phyloP scores from a whole-genome alignment of 2,329 filamentous ascomycete species.

The Monosporascus cannonballus region DNA sequence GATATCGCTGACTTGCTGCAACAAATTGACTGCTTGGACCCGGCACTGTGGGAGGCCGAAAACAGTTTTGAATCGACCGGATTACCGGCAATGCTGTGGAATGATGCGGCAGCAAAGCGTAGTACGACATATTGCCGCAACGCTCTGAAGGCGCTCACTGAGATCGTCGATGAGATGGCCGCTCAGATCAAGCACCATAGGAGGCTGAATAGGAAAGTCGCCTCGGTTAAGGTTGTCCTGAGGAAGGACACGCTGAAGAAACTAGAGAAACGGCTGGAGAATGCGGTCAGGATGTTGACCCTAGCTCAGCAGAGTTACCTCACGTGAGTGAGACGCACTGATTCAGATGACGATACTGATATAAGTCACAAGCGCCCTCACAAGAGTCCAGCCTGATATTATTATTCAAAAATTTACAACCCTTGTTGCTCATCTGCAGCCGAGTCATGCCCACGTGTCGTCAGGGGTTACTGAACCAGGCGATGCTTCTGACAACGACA shows the following conservation, averaged over 20 bases:
- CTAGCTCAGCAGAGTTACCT: conserved; percentile 16
- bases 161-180: conserved; percentile 13
- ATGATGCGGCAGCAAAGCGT: conserved; percentile 5
- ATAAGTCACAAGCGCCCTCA: conserved; percentile 9
- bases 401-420: conserved; percentile 10
- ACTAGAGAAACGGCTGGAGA: conserved; percentile 13
- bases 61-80: conserved; percentile 4
- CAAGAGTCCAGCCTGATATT: conserved; percentile 12
- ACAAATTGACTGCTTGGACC: conserved; percentile 20
- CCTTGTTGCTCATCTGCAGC: background rate
- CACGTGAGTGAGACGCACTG: conserved; percentile 8
- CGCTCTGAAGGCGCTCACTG: conserved; percentile 11
- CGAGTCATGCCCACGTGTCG: background rate
- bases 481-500: background rate
- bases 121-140: conserved; percentile 16
- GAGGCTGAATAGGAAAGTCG: conserved; percentile 1
- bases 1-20: conserved; percentile 17
- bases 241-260: conserved; percentile 14
- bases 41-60: conserved; percentile 15
- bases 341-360: background rate
- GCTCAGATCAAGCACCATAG: conserved; percentile 4
- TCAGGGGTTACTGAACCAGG: background rate
- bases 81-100: conserved; percentile 8
- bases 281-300: conserved; percentile 12
- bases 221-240: conserved; percentile 8